Evolutionary conservation across 2,329 filamentous ascomycete species (phyloP).

Genomic region (Kalaharituber pfeilii): DNA sequence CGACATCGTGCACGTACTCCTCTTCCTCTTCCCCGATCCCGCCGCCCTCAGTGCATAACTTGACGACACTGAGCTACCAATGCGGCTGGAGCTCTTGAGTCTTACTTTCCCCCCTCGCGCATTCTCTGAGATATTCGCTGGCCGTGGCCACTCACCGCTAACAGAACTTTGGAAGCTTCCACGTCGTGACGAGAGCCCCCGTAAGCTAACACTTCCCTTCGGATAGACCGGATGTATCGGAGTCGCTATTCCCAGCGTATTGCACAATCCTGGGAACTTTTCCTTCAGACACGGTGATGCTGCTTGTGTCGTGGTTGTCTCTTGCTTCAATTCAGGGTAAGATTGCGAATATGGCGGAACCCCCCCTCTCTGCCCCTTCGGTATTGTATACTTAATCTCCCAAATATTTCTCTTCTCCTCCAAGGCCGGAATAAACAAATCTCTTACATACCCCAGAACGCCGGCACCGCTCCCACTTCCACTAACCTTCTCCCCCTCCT

Average conservation of each 20-base stretch:
- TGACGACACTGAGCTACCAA: neutral
- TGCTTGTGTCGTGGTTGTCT: neutral
- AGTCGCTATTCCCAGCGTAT: neutral
- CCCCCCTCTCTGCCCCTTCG: neutral
- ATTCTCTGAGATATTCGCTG: neutral
- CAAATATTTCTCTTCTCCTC: neutral
- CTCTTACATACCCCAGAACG: neutral
- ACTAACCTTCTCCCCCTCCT: neutral
- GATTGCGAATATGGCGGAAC: neutral
- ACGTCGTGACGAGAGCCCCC: too few species aligned
- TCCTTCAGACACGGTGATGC: neutral
- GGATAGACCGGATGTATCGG: too few species aligned
- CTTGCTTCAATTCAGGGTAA: neutral
- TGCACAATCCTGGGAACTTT: neutral
- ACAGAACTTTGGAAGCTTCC: too few species aligned
- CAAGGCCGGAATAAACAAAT: neutral
- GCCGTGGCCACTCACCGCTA: neutral
- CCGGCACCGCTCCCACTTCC: neutral
- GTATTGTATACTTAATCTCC: neutral
- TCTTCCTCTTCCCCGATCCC: neutral
- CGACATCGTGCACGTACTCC: neutral
- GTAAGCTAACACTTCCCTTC: too few species aligned
- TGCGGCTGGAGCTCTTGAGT: neutral
- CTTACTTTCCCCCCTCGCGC: neutral
- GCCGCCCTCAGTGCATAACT: neutral